Percentiles rank a stretch among this genome's conserved stretches.
phyloP scores from a whole-genome alignment of 164 flowering plant species.

The Sextonia rubra region DNA sequence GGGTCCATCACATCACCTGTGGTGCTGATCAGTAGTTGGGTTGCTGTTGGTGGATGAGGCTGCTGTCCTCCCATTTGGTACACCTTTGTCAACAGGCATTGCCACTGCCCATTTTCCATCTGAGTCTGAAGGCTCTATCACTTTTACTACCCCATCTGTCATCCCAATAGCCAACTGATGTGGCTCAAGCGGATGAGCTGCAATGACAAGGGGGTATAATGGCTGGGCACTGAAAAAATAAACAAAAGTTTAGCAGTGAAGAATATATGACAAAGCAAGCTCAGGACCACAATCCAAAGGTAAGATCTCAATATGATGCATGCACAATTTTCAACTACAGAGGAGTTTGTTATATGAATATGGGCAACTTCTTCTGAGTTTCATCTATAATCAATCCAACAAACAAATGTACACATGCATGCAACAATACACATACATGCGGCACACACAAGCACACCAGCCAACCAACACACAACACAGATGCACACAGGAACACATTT shows the following conservation, averaged over 20 bases:
- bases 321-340: too few species aligned
- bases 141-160: slow-evolving; percentile 70
- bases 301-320: too few species aligned
- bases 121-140: slow-evolving; percentile 72
- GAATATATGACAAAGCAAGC: too few species aligned
- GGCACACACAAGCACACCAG: too few species aligned
- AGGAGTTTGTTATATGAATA: too few species aligned
- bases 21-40: slow-evolving; percentile 51
- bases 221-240: slow-evolving; percentile 6
- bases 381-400: too few species aligned
- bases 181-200: slow-evolving; percentile 74
- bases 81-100: slow-evolving; percentile 55
- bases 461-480: too few species aligned
- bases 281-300: too few species aligned
- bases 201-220: slow-evolving; percentile 60
- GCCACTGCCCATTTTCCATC: slow-evolving; percentile 69
- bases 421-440: too few species aligned
- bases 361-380: too few species aligned
- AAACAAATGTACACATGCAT: too few species aligned
- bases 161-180: slow-evolving; percentile 80
- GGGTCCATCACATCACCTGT: slow-evolving; percentile 50
- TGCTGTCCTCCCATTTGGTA: slow-evolving; percentile 42
- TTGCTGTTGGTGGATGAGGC: slow-evolving; percentile 67
- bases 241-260: not conserved
- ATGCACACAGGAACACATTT: too few species aligned